Percentiles rank a stretch among this genome's conserved stretches.
These are phyloP conservation scores for Baudoinia panamericana DNA, from an alignment of 495 filamentous ascomycete genomes.

Conservation along the genomic window DNA sequence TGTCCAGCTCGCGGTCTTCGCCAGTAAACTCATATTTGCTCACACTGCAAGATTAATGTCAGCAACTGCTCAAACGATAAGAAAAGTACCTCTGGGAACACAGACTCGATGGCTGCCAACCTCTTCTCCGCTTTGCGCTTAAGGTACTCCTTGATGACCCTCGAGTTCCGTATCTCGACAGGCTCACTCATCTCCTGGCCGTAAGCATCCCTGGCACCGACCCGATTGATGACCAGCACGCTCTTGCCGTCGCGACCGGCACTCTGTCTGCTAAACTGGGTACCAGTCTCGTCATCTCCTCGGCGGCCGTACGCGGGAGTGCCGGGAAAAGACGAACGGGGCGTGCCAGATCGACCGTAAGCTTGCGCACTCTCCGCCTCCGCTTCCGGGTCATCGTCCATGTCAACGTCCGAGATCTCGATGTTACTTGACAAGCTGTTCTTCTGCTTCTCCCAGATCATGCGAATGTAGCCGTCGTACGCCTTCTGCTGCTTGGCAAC, in stretches of 20 bases:
- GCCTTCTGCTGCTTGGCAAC: constrained; percentile 79
- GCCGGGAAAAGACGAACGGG: constrained; percentile 44
- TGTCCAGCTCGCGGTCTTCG: constrained; percentile 25
- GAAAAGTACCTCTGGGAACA: no score
- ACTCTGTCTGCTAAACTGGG: constrained; percentile 73
- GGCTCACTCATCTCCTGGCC: constrained; percentile 46
- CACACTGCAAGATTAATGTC: constrained; percentile 1
- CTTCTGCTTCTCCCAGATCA: constrained; percentile 83
- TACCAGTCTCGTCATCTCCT: constrained; percentile 64
- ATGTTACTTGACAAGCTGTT: constrained; percentile 54
- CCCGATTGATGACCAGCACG: constrained; percentile 62
- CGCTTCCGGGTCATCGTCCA: constrained; percentile 54
- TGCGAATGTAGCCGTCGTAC: constrained; percentile 76
- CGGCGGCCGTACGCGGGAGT: constrained; percentile 39
- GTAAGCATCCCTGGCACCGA: constrained; percentile 40
- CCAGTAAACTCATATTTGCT: not conserved
- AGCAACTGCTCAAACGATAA: no score
- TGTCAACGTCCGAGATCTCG: constrained; percentile 48
- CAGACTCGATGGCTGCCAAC: constrained; percentile 3
- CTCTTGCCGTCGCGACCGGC: constrained; percentile 53
- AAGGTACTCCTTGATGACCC: constrained; percentile 56
- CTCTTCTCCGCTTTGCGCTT: constrained; percentile 31
- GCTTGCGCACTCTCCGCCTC: constrained; percentile 24
- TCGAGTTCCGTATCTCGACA: constrained; percentile 55
- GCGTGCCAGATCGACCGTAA: constrained; percentile 35